Evolutionary conservation across 2,329 filamentous ascomycete species (phyloP), one percentile per base, ranked within the genome.

Genomic region (Pseudogymnoascus sp.): DNA sequence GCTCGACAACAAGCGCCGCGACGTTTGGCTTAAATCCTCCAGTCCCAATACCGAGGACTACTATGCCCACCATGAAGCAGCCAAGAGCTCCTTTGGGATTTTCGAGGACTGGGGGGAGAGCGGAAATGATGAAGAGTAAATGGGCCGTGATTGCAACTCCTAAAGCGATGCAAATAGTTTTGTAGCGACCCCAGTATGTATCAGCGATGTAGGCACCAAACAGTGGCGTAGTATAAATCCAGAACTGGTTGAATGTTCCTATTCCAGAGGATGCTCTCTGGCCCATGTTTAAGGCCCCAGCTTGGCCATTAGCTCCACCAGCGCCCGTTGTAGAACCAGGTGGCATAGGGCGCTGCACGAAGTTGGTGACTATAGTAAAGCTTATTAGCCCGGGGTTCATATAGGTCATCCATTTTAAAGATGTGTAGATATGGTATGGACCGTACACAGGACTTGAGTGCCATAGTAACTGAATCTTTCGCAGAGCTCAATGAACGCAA

Each of bases 391-490:
- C 3, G 21, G 21, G 21, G 21, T 21, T 21, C 21, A 21, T 21
- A 2, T 21, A 21, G 21, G 21, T 21, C 21, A 21, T 21, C 2
- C 2, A 3, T 21, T 21, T 21, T 3, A 21, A 21, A 21, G 1
- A 21, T 21, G 21, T 21, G 21, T 21, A 21, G 2, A 21, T 2
- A 81, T 21, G 21, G 21, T 21, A 3, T 2, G 21, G 21, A 4
- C 21, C 21, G 21, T 72, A 0, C 78, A 80, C 44, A 83, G 81
- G 4, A 85, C 86, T 21, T 21, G 21, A 2, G 21, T 21, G 61
- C 88, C 88, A 69, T 91, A 90, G 81, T 90, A 92, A 11, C 85
- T 87, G 75, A 89, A 90, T 58, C 88, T 85, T 75, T 92, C 88
- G 75, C 85, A 89, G 62, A 90, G 76, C 74, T 92, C 88, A 63